A percentile compares a stretch with the other conserved stretches of the same genome.
Evolutionary conservation across 192 early-diverging fungal species (phyloP).

Genomic region (Backusella westeae): DNA sequence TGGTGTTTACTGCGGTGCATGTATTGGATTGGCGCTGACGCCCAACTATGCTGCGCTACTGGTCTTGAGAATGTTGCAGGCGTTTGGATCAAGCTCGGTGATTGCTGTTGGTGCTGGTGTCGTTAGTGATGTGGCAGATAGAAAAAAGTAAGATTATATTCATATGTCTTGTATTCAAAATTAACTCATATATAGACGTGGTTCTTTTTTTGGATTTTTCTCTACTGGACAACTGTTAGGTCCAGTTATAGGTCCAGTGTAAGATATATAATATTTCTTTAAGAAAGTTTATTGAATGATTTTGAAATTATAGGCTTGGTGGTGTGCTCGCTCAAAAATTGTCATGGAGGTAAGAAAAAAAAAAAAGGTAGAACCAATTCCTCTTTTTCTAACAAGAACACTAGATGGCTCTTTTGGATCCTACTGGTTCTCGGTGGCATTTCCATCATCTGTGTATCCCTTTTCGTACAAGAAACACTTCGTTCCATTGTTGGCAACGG

Average conservation of each 20-base stretch:
- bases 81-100: slow-evolving; percentile 35
- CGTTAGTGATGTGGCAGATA: slow-evolving; percentile 13
- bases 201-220: slow-evolving; percentile 1
- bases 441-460: slow-evolving; percentile 27
- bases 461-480: slow-evolving; percentile 45
- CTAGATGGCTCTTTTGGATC: slow-evolving; percentile 42
- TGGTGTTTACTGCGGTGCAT: slow-evolving; percentile 25
- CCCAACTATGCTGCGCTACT: slow-evolving; percentile 25
- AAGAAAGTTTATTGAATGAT: background rate
- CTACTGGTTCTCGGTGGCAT: slow-evolving; percentile 17
- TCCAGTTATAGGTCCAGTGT: slow-evolving; percentile 18
- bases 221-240: slow-evolving; percentile 7
- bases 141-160: background rate
- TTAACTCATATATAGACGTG: slow-evolving; percentile 3
- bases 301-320: slow-evolving; percentile 11
- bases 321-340: slow-evolving; percentile 23
- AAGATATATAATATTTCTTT: background rate
- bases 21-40: slow-evolving; percentile 26
- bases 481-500: slow-evolving; percentile 40
- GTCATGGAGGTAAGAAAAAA: slow-evolving; percentile 23
- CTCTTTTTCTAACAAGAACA: background rate
- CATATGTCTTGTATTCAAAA: background rate
- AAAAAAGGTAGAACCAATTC: background rate
- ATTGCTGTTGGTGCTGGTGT: slow-evolving; percentile 31
- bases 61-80: slow-evolving; percentile 33